Evolutionary conservation across 2,329 filamentous ascomycete genomes (phyloP).

Genomic region (Dactylonectria estremocensis): DNA sequence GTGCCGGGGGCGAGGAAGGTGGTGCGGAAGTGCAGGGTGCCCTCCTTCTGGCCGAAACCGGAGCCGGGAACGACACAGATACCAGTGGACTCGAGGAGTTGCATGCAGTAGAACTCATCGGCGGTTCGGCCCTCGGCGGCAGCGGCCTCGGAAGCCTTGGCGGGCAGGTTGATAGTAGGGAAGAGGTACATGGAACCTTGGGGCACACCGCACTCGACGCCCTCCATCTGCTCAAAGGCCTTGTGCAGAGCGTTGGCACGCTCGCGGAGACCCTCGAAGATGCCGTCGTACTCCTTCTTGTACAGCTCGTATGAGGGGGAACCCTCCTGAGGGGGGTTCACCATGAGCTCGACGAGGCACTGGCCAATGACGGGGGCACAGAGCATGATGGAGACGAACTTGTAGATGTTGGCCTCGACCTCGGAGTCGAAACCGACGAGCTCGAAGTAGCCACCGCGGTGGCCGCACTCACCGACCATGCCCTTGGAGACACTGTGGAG

Average conservation of each 20-base stretch:
- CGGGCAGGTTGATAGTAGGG: conserved; percentile 88
- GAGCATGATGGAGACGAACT: conserved; percentile 97
- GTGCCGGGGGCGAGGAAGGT: conserved; percentile 97
- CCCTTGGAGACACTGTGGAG: conserved; percentile 97
- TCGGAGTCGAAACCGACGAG: conserved; percentile 88
- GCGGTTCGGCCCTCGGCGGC: conserved; percentile 79
- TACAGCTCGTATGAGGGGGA: conserved; percentile 90
- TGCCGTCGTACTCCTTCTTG: conserved; percentile 85
- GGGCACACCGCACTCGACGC: conserved; percentile 89
- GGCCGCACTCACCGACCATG: conserved; percentile 98
- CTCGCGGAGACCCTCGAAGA: conserved; percentile 83
- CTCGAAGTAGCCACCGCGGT: conserved; percentile 98
- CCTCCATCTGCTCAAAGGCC: conserved; percentile 95
- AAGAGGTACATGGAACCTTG: conserved; percentile 99
- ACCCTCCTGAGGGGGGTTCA: conserved; percentile 90
- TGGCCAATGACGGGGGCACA: conserved; percentile 96
- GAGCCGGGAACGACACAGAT: conserved; percentile 94
- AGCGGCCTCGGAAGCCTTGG: conserved; percentile 84
- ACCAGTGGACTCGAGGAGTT: conserved; percentile 91
- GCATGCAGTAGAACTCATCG: conserved; percentile 96
- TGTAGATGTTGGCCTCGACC: conserved; percentile 96
- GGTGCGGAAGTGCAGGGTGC: conserved; percentile 93
- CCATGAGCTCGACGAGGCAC: conserved; percentile 97
- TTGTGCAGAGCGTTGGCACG: conserved; percentile 89
- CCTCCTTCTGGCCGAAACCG: conserved; percentile 95